Conservation (phyloP, 345 rosid species). For the Pugionium cornutum region DNA sequence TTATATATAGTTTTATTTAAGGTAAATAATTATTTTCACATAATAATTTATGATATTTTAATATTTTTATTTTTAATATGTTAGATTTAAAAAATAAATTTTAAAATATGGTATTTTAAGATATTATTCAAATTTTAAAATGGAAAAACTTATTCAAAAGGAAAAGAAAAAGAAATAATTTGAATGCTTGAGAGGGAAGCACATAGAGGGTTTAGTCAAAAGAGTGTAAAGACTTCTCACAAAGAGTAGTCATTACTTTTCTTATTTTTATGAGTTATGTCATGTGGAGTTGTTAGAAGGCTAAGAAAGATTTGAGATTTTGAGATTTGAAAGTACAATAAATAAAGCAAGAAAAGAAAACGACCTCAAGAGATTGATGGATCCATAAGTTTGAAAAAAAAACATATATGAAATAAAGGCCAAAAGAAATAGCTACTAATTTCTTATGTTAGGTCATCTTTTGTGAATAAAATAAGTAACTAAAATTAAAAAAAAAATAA, state of each 20-base stretch:
- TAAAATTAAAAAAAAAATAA: not conserved
- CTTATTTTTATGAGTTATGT: not conserved
- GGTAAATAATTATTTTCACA: too few relatives aligned
- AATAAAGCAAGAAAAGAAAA: not conserved
- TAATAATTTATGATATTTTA: too few relatives aligned
- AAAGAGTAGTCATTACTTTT: not conserved
- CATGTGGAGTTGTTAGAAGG: slow-evolving; percentile 5
- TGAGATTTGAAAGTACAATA: slow-evolving; percentile 1
- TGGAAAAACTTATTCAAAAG: too few relatives aligned
- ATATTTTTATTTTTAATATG: too few relatives aligned
- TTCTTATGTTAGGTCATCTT: not conserved
- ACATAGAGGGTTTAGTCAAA: slow-evolving; percentile 2
- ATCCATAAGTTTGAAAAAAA: not conserved
- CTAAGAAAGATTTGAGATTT: not conserved
- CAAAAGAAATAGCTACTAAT: not conserved
- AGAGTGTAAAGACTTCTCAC: slow-evolving; percentile 5
- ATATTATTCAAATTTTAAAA: too few relatives aligned
- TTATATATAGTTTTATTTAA: too few relatives aligned
- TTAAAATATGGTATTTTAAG: too few relatives aligned
- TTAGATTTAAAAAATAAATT: too few relatives aligned
- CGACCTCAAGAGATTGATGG: not conserved
- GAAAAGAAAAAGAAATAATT: not conserved
- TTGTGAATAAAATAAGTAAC: slow-evolving; percentile 5
- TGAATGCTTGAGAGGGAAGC: not conserved
- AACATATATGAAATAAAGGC: not conserved